phyloP scores from a whole-genome alignment of 768 basidiomycete species.

The Leucogyrophana mollusca region DNA sequence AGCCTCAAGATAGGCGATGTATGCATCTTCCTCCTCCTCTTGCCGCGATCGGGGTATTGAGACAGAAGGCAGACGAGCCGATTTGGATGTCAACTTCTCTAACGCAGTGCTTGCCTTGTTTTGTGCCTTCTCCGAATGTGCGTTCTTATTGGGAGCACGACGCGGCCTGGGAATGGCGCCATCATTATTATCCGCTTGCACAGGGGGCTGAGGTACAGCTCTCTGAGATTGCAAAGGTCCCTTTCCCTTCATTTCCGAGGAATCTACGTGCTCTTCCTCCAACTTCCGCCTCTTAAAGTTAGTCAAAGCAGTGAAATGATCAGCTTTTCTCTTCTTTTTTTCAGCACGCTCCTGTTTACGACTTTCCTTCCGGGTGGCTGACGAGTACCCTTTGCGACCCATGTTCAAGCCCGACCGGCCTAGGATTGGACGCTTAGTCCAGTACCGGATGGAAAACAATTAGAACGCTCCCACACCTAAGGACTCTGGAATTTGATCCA shows the following conservation, averaged over 20 bases:
- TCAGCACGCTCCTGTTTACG: conserved; percentile 61
- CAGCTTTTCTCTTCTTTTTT: conserved; percentile 62
- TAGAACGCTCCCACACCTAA: conserved; percentile 8
- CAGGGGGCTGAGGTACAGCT: not conserved
- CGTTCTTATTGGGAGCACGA: too few relatives aligned
- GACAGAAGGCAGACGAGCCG: conserved; percentile 7
- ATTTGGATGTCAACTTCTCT: conserved; percentile 30
- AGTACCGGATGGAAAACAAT: not conserved
- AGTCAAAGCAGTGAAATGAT: conserved; percentile 44
- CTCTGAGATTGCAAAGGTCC: conserved; percentile 39
- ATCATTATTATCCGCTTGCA: too few relatives aligned
- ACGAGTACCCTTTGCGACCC: conserved; percentile 3
- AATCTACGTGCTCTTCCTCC: conserved; percentile 44
- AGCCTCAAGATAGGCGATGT: conserved; percentile 81
- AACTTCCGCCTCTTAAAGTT: conserved; percentile 36
- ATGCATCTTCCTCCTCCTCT: conserved; percentile 75
- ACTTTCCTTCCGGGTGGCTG: conserved; percentile 54
- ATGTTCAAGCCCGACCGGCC: conserved; percentile 6
- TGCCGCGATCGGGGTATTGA: conserved; percentile 31
- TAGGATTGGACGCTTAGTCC: not conserved
- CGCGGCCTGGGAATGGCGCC: too few relatives aligned
- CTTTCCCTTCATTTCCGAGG: conserved; percentile 35
- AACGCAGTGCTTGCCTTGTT: conserved; percentile 27
- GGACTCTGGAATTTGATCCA: conserved; percentile 19
- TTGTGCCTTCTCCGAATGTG: conserved; percentile 10